A percentile compares a stretch with the other conserved stretches of the same genome.
These are phyloP conservation scores for Mortierella sp. DNA, from an alignment of 371 early-diverging fungal genomes.

Conservation along the genomic window DNA sequence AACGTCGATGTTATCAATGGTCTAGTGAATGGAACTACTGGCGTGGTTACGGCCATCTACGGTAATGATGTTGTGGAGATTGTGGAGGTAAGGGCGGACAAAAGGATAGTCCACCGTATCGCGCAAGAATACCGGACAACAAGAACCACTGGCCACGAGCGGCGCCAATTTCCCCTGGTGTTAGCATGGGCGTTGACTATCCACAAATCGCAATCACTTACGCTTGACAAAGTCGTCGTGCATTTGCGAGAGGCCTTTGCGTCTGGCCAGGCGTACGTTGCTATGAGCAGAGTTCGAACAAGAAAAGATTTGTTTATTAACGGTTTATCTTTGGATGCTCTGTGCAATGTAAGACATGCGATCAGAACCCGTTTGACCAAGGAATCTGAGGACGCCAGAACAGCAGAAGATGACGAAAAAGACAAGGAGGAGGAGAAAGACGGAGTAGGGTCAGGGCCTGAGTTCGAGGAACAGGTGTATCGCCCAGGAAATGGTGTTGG, in stretches of 20 bases:
- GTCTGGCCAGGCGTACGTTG: slow-evolving; percentile 23
- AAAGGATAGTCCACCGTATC: not conserved
- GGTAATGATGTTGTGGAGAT: not conserved
- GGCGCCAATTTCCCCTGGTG: slow-evolving; percentile 17
- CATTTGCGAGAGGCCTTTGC: not conserved
- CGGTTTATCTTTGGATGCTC: not conserved
- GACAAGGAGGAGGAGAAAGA: slow-evolving; percentile 8
- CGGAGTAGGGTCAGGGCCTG: not conserved
- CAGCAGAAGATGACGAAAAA: slow-evolving; percentile 7
- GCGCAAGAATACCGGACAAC: too few relatives aligned
- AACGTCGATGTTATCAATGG: slow-evolving; percentile 4
- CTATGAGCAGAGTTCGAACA: slow-evolving; percentile 19
- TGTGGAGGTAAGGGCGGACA: not conserved
- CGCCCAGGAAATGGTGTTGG: not conserved
- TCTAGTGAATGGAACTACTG: slow-evolving; percentile 18
- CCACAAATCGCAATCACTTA: slow-evolving; percentile 17
- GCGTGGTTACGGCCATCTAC: not conserved
- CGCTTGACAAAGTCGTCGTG: slow-evolving; percentile 6
- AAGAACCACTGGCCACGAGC: slow-evolving; percentile 2
- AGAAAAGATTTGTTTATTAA: slow-evolving; percentile 9
- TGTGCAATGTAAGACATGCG: slow-evolving; percentile 1
- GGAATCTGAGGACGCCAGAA: slow-evolving; percentile 17
- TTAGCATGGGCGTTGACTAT: slow-evolving; percentile 19
- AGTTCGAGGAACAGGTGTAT: not conserved
- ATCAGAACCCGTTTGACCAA: slow-evolving; percentile 13